Evolutionary conservation across 2,329 filamentous ascomycete genomes (phyloP), one percentile per base, ranked within the genome.

Genomic region (Monilinia fructigena): DNA sequence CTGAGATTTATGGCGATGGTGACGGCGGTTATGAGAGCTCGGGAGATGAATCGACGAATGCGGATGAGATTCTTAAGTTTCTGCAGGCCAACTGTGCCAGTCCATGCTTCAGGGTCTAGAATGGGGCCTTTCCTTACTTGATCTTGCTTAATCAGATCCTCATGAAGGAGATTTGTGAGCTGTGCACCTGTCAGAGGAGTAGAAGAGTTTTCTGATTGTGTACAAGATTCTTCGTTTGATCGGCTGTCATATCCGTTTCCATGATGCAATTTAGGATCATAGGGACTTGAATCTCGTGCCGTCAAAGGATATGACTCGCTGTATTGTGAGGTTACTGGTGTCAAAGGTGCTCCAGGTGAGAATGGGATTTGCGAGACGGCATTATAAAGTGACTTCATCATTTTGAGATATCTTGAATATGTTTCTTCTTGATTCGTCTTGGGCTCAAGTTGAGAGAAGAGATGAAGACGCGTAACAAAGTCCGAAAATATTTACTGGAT

Each of bases 291-390:
- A 52, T 35, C 11, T 16, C 4, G 59, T 14, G 7, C 31, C 0
- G 31, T 52, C 26, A 40, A 52, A 11, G 59, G 47, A 40, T 52
- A 26, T 20, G 31, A 50, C 12, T 63, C 60, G 38, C 50, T 42
- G 20, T 63, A 63, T 31, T 54, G 50, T 52, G 60, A 38, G 1
- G 59, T 52, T 18, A n/a, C 31, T 28, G 59, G 47, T 18, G 59
- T 40, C 12, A 7, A 6, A 52, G 47, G 59, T 42, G 35, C 54
- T 28, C n/a, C 23, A 7, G 50, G 38, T 45, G 60, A 42, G 2
- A 20, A 2, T 18, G 60, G 38, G 1, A 10, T 45, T 28, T 63
- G 48, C 16, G 60, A 38, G 7, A 52, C 50, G 23, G 18, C 35
- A 42, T 54, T n/a, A 31, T 54, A 63, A 1, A 26, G 35, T 20